Evolutionary conservation across 1,139 yeast genomes (phyloP).

Genomic region (Yamadazyma taylorii): DNA sequence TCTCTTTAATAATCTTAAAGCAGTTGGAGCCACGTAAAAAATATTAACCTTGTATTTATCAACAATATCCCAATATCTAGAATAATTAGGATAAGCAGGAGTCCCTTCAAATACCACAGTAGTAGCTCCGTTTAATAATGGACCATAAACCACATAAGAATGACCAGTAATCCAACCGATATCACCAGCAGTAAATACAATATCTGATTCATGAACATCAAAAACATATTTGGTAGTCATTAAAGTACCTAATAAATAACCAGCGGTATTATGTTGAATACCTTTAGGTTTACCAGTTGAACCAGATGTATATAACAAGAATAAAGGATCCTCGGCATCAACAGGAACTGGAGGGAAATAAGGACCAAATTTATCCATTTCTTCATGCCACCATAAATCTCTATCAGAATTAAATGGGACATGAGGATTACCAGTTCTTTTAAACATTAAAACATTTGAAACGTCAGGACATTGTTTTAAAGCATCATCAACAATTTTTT

Average conservation of each 20-base stretch:
- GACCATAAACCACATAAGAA: conserved; percentile 81
- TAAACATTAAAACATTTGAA: conserved; percentile 65
- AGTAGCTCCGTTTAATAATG: conserved; percentile 74
- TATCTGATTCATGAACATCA: conserved; percentile 72
- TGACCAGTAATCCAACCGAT: conserved; percentile 92
- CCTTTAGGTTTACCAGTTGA: conserved; percentile 74
- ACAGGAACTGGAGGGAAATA: conserved; percentile 63
- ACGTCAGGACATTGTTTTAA: conserved; percentile 69
- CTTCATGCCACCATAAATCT: conserved; percentile 85
- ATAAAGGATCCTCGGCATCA: conserved; percentile 60
- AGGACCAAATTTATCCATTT: conserved; percentile 63
- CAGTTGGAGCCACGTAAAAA: conserved; percentile 90
- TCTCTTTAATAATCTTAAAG: conserved; percentile 76
- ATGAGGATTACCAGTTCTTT: conserved; percentile 68
- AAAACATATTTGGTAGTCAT: conserved; percentile 72
- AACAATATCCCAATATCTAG: conserved; percentile 83
- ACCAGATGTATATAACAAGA: conserved; percentile 66
- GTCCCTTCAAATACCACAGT: conserved; percentile 85
- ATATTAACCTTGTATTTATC: conserved; percentile 77
- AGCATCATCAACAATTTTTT: conserved; percentile 82
- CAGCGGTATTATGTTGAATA: conserved; percentile 75
- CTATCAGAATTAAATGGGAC: conserved; percentile 62
- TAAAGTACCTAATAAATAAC: conserved; percentile 70
- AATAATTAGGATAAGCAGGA: conserved; percentile 77
- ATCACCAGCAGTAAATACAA: conserved; percentile 82